Evolutionary conservation across 306 rosid species (phyloP), one percentile per base, ranked within the genome.

Genomic region (Acacia melanoxylon): DNA sequence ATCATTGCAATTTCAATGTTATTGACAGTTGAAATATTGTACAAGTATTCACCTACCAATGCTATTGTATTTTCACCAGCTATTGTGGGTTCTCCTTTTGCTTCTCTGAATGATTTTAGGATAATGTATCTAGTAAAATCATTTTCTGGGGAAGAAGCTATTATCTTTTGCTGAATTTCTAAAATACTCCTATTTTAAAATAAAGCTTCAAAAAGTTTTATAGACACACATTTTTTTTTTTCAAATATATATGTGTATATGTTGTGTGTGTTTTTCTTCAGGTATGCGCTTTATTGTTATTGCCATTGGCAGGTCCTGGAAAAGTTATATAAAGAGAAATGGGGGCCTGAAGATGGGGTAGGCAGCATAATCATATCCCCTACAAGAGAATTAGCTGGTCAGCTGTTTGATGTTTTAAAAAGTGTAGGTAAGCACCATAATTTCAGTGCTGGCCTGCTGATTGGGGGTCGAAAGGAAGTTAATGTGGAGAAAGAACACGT

Each of bases 371-470:
- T 95, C 44, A 82, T 95, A 83, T 93, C 98, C 48, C 96, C 98
- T 20, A 92, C 98, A 10, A 89, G 99, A 85, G 99, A 95, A 86
- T 81, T 93, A 81, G 99, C 96, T 68, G 86, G 75, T 67, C 97
- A 95, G 80, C 72, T 88, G 20, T 95, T 95, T 81, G 97, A 93
- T 67, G 98, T 93, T 62, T 73, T 95, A 63, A 91, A 85, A 74
- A 20, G 67, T 59, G 86, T 92, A 41, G 99, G 99, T 49, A 92
- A 84, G 85, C 78, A 72, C 89, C 98, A 95, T 83, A 87, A 77
- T 66, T 86, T 95, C 79, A 95, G 97, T 90, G 97, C 98, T 81
- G 99, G 97, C 17, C 96, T 93, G n/a, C 89, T 93, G 70, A 93
- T 95, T 81, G 99, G 99, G 54, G 97, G 99, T 75, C 92, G 96